Evolutionary conservation across 83 land plant genomes (phyloP).

Genomic region (Thuja plicata): DNA sequence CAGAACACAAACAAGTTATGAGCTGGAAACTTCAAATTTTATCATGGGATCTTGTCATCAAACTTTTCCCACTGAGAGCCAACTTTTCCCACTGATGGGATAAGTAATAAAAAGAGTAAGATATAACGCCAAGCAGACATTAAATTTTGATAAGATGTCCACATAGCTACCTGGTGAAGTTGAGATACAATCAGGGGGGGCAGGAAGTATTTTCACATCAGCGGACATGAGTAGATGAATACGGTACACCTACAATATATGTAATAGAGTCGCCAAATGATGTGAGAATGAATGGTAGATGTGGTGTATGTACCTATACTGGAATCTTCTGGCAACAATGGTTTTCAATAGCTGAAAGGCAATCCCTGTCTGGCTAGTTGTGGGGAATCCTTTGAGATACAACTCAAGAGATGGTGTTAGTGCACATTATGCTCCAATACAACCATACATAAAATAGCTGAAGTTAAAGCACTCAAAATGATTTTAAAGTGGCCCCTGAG

Average conservation of each 20-base stretch:
- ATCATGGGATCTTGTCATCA: not conserved
- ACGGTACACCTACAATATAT: not conserved
- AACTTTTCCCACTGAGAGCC: not conserved
- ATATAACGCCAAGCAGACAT: not conserved
- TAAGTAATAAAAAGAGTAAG: not conserved
- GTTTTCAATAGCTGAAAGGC: not conserved
- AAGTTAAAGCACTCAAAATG: not conserved
- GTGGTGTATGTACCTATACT: not conserved
- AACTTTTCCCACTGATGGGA: not conserved
- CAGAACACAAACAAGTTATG: not conserved
- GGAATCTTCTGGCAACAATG: not conserved
- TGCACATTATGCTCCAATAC: not conserved
- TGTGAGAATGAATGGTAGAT: not conserved
- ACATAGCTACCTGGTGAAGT: not conserved
- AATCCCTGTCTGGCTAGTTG: not conserved
- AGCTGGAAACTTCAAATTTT: not conserved
- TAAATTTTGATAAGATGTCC: not conserved
- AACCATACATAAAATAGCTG: not conserved
- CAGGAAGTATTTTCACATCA: not conserved
- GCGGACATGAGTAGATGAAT: not conserved
- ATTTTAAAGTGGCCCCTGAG: not conserved
- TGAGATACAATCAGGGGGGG: not conserved
- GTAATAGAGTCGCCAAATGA: not conserved
- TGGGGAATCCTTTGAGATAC: not conserved
- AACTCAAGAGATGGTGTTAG: not conserved